A percentile compares a stretch with the other conserved stretches of the same genome.
These are phyloP conservation scores for Backusella macrospora DNA, from an alignment of 192 early-diverging fungal species.

Conservation along the genomic window DNA sequence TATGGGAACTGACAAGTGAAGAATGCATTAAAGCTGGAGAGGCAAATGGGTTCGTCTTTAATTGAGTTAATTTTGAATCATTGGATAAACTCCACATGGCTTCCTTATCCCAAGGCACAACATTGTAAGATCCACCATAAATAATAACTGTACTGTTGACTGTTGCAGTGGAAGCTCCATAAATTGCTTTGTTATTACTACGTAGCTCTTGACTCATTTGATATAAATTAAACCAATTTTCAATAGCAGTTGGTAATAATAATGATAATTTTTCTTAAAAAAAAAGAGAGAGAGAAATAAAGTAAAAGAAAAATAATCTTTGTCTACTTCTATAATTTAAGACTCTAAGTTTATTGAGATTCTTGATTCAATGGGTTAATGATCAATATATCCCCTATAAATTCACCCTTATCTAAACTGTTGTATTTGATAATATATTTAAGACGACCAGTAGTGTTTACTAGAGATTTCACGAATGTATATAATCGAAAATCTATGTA, in stretches of 20 bases:
- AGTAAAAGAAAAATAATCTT: not conserved
- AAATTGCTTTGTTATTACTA: constrained; percentile 20
- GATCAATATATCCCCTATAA: too few species aligned
- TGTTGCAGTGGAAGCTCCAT: constrained; percentile 7
- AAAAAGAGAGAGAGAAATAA: not conserved
- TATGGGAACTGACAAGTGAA: not conserved
- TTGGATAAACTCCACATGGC: constrained; percentile 17
- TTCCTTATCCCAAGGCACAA: constrained; percentile 27
- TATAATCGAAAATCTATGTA: too few species aligned
- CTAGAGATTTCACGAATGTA: too few species aligned
- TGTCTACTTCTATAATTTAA: not conserved
- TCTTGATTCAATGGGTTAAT: too few species aligned
- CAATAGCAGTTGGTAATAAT: too few species aligned
- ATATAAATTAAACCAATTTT: not conserved
- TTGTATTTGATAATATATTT: too few species aligned
- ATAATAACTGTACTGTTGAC: constrained; percentile 12
- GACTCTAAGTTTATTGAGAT: too few species aligned
- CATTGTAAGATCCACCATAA: constrained; percentile 26
- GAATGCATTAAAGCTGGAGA: constrained; percentile 22
- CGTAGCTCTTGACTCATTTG: constrained; percentile 17
- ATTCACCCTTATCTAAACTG: too few species aligned
- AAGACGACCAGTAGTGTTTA: too few species aligned
- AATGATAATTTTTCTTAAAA: too few species aligned
- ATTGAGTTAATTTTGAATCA: constrained; percentile 12
- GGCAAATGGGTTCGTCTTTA: constrained; percentile 17